Conservation (phyloP, 2,329 filamentous ascomycete species). For the Hirsutella minnesotensis region DNA sequence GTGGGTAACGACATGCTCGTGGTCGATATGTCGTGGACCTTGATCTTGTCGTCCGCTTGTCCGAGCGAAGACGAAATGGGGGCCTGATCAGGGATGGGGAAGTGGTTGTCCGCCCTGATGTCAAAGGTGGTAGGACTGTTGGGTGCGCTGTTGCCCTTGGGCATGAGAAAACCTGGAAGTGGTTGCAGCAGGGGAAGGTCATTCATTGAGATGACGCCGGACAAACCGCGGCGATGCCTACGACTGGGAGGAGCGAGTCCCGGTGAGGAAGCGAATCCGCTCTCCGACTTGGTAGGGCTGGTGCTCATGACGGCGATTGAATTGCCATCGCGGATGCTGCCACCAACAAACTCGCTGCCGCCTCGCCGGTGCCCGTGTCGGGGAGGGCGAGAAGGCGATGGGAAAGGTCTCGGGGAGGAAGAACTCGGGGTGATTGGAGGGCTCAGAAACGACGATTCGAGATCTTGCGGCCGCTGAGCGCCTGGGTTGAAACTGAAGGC, state of each 20-base stretch:
- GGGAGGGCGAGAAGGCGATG: slow-evolving; percentile 44
- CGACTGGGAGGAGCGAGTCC: slow-evolving; percentile 41
- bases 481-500: slow-evolving; percentile 47
- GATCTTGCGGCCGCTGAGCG: slow-evolving; percentile 20
- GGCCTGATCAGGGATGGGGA: slow-evolving; percentile 9
- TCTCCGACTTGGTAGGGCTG: slow-evolving; percentile 55
- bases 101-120: slow-evolving; percentile 10
- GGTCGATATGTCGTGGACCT: not conserved
- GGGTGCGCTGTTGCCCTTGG: slow-evolving; percentile 50
- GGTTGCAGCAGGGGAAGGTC: slow-evolving; percentile 65
- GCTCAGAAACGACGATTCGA: slow-evolving; percentile 29
- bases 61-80: slow-evolving; percentile 5
- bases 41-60: not conserved
- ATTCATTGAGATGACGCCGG: slow-evolving; percentile 70
- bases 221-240: slow-evolving; percentile 59
- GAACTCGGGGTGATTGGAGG: slow-evolving; percentile 45
- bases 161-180: slow-evolving; percentile 35
- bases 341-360: slow-evolving; percentile 79
- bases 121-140: slow-evolving; percentile 43
- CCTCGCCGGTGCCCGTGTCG: slow-evolving; percentile 70
- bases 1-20: not conserved
- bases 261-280: slow-evolving; percentile 43
- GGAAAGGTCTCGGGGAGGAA: slow-evolving; percentile 33
- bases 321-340: slow-evolving; percentile 47
- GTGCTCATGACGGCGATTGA: slow-evolving; percentile 52